phyloP scores from a whole-genome alignment of 1,284 basidiomycete genomes.

The Moesziomyces sp. region DNA sequence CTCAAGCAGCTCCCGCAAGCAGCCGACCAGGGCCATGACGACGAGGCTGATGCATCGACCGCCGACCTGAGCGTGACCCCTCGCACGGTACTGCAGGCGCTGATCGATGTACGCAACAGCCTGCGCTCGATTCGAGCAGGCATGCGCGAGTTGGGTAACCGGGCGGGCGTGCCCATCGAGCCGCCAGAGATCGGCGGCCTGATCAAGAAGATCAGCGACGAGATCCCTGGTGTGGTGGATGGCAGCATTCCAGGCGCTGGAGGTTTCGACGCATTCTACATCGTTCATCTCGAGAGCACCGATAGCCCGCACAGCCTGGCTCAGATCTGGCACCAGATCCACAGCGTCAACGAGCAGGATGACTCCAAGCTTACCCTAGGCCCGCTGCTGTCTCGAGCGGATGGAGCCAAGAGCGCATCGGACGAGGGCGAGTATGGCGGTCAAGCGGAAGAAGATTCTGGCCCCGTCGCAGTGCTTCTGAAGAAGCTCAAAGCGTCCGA shows the following conservation, averaged over 20 bases:
- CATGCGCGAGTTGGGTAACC: constrained; percentile 88
- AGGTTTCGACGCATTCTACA: constrained; percentile 95
- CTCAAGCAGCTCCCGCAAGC: constrained; percentile 26
- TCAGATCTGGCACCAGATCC: constrained; percentile 45
- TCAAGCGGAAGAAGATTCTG: not conserved
- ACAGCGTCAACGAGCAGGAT: constrained; percentile 31
- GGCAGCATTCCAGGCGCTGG: constrained; percentile 98
- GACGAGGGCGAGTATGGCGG: not conserved
- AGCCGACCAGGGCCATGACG: constrained; percentile 6
- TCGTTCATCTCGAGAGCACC: constrained; percentile 71
- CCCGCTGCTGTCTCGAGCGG: constrained; percentile 37
- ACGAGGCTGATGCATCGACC: not conserved
- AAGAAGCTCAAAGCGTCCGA: constrained; percentile 64
- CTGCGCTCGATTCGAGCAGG: constrained; percentile 78
- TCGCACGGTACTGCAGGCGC: constrained; percentile 24
- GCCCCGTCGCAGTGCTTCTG: constrained; percentile 69
- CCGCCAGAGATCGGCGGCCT: constrained; percentile 87
- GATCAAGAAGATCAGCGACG: constrained; percentile 80
- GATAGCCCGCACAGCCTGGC: constrained; percentile 18
- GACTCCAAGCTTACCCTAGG: constrained; percentile 34
- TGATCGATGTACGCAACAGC: constrained; percentile 61
- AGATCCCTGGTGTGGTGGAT: constrained; percentile 83
- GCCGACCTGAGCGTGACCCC: constrained; percentile 21
- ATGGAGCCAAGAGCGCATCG: constrained; percentile 21
- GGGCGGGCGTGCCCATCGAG: constrained; percentile 87